Percentiles rank a stretch among this genome's conserved stretches.
phyloP scores from a whole-genome alignment of 2,329 filamentous ascomycete species.

The Biscogniauxia marginata region DNA sequence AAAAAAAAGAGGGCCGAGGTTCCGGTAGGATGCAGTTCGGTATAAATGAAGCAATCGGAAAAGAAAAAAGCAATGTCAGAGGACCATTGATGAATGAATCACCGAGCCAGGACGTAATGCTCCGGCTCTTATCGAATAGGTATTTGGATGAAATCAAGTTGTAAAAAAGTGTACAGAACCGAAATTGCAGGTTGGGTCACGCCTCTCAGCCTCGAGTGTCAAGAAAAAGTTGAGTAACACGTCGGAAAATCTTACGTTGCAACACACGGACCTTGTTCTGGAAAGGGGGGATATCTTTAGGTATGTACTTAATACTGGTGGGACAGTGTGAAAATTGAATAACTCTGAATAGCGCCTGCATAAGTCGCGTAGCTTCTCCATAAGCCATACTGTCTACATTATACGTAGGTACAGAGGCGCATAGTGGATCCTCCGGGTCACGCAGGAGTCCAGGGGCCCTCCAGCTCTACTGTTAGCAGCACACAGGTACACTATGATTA shows the following conservation, averaged over 20 bases:
- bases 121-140: neutral
- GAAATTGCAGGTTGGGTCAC: conserved; percentile 5
- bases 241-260: conserved; percentile 21
- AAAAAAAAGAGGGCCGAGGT: neutral
- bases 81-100: neutral
- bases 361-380: too few species aligned
- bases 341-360: neutral
- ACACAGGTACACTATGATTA: too few species aligned
- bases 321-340: neutral
- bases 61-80: neutral
- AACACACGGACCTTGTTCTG: conserved; percentile 1
- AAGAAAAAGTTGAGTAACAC: conserved; percentile 2
- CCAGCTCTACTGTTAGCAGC: too few species aligned
- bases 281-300: neutral
- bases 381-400: too few species aligned
- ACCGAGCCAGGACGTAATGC: neutral
- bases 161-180: conserved; percentile 10
- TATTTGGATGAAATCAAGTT: conserved; percentile 1
- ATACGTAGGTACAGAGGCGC: too few species aligned
- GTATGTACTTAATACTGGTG: neutral
- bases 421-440: too few species aligned
- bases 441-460: too few species aligned
- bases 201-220: conserved; percentile 1
- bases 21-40: neutral
- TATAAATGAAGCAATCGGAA: neutral